Percentiles rank a stretch among this genome's conserved stretches.
Conservation (phyloP, 495 filamentous ascomycete species). For the Annulohypoxylon moriforme region DNA sequence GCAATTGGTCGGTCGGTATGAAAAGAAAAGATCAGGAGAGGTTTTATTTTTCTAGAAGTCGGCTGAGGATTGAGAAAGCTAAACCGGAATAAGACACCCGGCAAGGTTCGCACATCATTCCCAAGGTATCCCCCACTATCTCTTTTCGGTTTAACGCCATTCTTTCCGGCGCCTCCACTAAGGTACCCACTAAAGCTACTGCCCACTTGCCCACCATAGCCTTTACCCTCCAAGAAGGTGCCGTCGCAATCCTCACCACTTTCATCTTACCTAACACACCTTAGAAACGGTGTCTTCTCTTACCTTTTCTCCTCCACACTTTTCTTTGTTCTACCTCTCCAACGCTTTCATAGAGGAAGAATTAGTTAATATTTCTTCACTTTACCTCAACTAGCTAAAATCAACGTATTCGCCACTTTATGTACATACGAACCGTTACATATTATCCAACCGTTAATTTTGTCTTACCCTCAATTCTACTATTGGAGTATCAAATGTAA, state of each 20-base stretch:
- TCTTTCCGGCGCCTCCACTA: constrained; percentile 9
- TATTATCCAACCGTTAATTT: constrained; percentile 16
- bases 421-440: constrained; percentile 30
- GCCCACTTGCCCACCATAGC: neutral
- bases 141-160: constrained; percentile 30
- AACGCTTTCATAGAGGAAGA: neutral
- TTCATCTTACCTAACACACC: constrained; percentile 27
- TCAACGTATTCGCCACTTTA: constrained; percentile 31
- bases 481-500: constrained; percentile 30
- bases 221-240: neutral
- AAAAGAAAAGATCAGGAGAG: neutral
- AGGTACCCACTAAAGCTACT: neutral
- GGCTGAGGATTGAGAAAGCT: neutral
- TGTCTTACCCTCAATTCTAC: constrained; percentile 22
- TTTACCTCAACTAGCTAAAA: constrained; percentile 2
- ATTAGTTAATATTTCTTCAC: neutral
- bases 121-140: constrained; percentile 36
- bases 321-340: neutral
- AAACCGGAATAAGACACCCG: constrained; percentile 15
- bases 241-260: constrained; percentile 29
- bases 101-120: neutral
- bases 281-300: constrained; percentile 17
- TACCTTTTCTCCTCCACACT: neutral
- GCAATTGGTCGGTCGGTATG: neutral
- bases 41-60: constrained; percentile 22